Base-by-base conservation (phyloP, 495 filamentous ascomycete species). In the Friedmanniomyces endolithicus region DNA sequence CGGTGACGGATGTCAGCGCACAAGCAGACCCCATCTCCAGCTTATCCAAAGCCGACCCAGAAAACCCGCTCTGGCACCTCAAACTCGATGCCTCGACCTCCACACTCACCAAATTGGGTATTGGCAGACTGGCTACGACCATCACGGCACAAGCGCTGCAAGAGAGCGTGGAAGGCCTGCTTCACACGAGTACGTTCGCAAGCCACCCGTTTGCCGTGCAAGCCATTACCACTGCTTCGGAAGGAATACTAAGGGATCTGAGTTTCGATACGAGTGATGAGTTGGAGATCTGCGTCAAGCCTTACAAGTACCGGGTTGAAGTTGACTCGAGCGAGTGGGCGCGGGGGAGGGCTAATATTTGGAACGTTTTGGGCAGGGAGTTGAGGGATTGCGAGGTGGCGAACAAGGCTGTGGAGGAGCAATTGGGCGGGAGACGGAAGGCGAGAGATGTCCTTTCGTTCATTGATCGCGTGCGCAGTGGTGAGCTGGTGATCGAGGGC, bases 221-320 rank as follows among this genome's bases (percentile, higher is more conserved):
- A 68, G 88, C 88, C 37, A 95, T 97, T 62, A 87, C 78, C 25
- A 87, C 95, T 59, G 90, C 92, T 2, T 86, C 86, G 19, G 83
- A 84, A 1, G 81, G 80, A 34, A 96, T 97, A 44, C 70, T 99
- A 16, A 92, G 89, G 57, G 92, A 99, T 56, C 81, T 90, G 1
- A 95, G 94, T 61, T 96, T 95, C 71, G 88, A 87, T 65, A 97
- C 94, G 1, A 88, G 85, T 59, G 92, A 99, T 65, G 90, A 96
- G 67, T 88, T 99, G n/a, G 92, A 99, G 68, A 96, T 96, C 64
- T 97, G 92, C 65, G 90, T 99, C 73, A 99, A 99, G 67, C 92
- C 92, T 1, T 99, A 89, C 74, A 99, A 97, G 65, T 97, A 84
- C 60, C 87, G 96, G 55, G 92, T 97, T 47, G 92, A 99, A 64